Conservation (phyloP, 2,329 filamentous ascomycete genomes). For the Calycina marina region DNA sequence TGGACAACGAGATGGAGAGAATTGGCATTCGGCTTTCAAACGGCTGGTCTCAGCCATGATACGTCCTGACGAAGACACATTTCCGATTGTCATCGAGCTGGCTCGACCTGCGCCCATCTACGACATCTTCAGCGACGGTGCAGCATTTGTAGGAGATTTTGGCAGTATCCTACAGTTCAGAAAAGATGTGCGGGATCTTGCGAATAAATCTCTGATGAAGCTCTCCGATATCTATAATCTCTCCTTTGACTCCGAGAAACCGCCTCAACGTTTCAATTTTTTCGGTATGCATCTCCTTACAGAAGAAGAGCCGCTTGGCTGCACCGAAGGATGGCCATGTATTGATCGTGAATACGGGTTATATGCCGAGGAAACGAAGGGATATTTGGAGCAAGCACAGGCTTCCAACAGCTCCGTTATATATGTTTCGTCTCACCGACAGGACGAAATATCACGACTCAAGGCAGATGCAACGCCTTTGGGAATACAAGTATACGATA, state of each 20-base stretch:
- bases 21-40: neutral
- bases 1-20: neutral
- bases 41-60: neutral
- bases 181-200: constrained; percentile 11
- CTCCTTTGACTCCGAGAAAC: constrained; percentile 2
- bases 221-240: constrained; percentile 7
- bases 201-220: constrained; percentile 10
- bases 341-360: constrained; percentile 11
- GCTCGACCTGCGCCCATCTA: constrained; percentile 13
- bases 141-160: constrained; percentile 13
- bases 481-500: constrained; percentile 23
- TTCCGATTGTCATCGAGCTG: constrained; percentile 16
- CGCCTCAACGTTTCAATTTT: constrained; percentile 6
- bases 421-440: constrained; percentile 30
- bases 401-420: constrained; percentile 21
- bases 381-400: constrained; percentile 24
- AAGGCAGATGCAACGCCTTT: constrained; percentile 22
- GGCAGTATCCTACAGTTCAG: constrained; percentile 15
- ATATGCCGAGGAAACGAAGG: constrained; percentile 25
- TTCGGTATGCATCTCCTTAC: constrained; percentile 24
- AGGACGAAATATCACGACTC: constrained; percentile 25
- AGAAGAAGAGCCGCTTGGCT: constrained; percentile 15
- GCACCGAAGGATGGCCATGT: constrained; percentile 21
- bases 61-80: neutral
- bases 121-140: constrained; percentile 13